Evolutionary conservation across 164 flowering plant genomes (phyloP).

Genomic region (Berberis thunbergii): DNA sequence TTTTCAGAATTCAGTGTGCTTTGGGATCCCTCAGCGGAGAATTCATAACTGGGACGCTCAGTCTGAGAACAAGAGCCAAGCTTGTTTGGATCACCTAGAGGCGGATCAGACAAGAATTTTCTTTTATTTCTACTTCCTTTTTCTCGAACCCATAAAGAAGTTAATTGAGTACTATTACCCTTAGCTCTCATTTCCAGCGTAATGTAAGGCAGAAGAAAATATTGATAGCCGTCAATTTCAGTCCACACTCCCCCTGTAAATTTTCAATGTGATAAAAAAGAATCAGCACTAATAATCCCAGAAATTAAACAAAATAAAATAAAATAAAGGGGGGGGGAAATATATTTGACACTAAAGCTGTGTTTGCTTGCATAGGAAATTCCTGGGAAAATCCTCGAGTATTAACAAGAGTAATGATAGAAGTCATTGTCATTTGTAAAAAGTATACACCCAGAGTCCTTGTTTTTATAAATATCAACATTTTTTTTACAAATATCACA

Average conservation of each 20-base stretch:
- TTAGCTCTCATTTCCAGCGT: slow-evolving; percentile 76
- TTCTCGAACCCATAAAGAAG: slow-evolving; percentile 43
- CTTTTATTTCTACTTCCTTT: slow-evolving; percentile 91
- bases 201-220: slow-evolving; percentile 14
- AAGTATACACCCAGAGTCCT: too few species aligned
- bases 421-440: too few species aligned
- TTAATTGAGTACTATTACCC: slow-evolving; percentile 29
- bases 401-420: too few species aligned
- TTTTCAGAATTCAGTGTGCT: slow-evolving; percentile 19
- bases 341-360: neutral
- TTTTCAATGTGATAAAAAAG: slow-evolving; percentile 5
- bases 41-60: slow-evolving; percentile 50
- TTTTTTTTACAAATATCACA: too few species aligned
- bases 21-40: slow-evolving; percentile 52
- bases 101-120: slow-evolving; percentile 79
- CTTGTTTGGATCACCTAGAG: slow-evolving; percentile 44
- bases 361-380: neutral
- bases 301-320: neutral
- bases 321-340: neutral
- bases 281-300: neutral
- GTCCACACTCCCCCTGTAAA: slow-evolving; percentile 1
- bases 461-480: too few species aligned
- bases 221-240: slow-evolving; percentile 2
- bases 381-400: neutral
- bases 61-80: slow-evolving; percentile 24